Evolutionary conservation across 176 grass and related monocot genomes (phyloP).

Genomic region (Avena eriantha): DNA sequence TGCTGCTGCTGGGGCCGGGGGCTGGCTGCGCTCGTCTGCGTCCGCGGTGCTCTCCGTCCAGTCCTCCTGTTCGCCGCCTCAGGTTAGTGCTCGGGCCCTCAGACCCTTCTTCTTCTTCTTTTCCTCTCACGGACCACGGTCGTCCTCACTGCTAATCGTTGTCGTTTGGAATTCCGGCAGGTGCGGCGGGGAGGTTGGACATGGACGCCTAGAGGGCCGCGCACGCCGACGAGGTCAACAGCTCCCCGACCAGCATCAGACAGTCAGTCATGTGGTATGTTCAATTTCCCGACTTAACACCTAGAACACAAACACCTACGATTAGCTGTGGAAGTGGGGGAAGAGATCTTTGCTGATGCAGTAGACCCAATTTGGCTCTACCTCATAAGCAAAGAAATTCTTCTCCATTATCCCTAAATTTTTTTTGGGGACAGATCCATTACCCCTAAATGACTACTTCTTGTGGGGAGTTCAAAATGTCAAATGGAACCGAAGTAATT

Average conservation of each 20-base stretch:
- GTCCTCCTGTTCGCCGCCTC: background rate
- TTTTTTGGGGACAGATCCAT: too few species aligned
- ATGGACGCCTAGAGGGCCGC: background rate
- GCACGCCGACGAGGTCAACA: background rate
- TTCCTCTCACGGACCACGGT: background rate
- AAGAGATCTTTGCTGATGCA: background rate
- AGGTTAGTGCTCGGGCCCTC: background rate
- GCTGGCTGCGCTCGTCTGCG: background rate
- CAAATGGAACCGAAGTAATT: background rate
- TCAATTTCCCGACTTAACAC: background rate
- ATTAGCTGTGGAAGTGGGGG: background rate
- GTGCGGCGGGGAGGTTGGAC: background rate
- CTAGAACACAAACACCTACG: background rate
- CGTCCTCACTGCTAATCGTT: background rate
- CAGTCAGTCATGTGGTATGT: background rate
- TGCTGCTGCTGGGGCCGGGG: background rate
- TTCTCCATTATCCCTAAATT: background rate
- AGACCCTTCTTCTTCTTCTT: background rate
- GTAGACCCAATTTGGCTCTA: background rate
- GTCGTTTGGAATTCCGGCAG: background rate
- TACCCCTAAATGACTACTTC: background rate
- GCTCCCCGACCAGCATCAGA: background rate
- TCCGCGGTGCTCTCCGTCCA: background rate
- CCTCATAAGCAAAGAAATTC: background rate
- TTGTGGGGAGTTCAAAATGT: background rate